phyloP scores from a whole-genome alignment of 2,329 filamentous ascomycete species.

The Venturia asperata region DNA sequence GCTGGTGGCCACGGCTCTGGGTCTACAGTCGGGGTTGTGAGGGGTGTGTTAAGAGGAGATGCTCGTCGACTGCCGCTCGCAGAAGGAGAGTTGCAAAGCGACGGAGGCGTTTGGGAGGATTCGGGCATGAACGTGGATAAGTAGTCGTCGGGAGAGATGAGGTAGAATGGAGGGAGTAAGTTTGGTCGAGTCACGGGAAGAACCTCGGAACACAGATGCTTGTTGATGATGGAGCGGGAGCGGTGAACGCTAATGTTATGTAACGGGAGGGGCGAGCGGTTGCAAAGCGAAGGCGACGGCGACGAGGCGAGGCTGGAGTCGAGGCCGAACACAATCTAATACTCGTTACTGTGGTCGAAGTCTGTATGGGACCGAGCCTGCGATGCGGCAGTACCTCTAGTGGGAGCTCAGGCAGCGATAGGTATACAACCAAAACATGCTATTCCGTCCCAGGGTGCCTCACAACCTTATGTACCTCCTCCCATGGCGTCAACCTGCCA shows the following conservation, averaged over 20 bases:
- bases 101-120: conserved; percentile 34
- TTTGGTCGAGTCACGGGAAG: background rate
- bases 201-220: background rate
- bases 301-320: background rate
- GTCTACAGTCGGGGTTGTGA: conserved; percentile 35
- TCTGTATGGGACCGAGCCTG: too few species aligned
- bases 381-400: too few species aligned
- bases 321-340: background rate
- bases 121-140: conserved; percentile 4
- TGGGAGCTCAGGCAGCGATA: background rate
- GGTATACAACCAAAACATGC: background rate
- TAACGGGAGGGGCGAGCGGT: background rate
- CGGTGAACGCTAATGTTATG: conserved; percentile 9
- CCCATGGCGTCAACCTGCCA: too few species aligned
- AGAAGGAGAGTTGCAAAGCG: conserved; percentile 46
- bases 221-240: conserved; percentile 2
- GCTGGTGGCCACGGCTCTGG: conserved; percentile 35
- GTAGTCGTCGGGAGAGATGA: background rate
- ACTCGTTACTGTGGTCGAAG: too few species aligned
- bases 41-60: conserved; percentile 46
- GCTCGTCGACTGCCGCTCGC: conserved; percentile 41
- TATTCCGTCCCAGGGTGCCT: background rate
- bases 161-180: background rate
- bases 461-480: background rate
- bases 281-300: background rate